Percentiles rank a stretch among this genome's conserved stretches.
Conservation (phyloP, 2,329 filamentous ascomycete species). For the Zasmidium citrigriseum region DNA sequence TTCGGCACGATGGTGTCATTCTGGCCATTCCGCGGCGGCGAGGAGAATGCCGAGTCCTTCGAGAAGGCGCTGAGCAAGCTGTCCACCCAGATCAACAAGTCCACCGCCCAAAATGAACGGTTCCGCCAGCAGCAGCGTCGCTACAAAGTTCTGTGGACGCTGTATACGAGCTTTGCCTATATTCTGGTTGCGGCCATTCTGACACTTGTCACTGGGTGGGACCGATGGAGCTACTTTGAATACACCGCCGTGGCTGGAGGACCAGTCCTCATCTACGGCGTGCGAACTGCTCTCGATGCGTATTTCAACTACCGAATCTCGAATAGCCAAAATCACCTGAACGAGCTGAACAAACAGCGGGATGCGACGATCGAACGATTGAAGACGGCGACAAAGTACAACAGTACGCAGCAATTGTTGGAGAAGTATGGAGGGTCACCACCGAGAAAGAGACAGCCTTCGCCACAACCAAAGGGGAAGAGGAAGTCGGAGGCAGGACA, state of each 20-base stretch:
- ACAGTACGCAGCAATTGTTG: conserved; percentile 87
- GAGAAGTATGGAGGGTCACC: conserved; percentile 86
- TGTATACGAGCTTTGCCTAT: conserved; percentile 90
- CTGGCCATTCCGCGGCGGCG: conserved; percentile 86
- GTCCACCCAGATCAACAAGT: conserved; percentile 76
- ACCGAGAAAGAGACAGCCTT: conserved; percentile 30
- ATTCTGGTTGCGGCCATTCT: conserved; percentile 82
- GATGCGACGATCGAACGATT: conserved; percentile 88
- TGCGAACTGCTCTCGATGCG: conserved; percentile 65
- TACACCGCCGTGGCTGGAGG: conserved; percentile 77
- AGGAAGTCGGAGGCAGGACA: conserved; percentile 24
- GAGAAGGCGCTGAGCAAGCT: conserved; percentile 86
- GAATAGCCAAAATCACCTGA: conserved; percentile 66
- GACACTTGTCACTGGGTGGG: conserved; percentile 79
- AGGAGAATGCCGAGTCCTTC: conserved; percentile 81
- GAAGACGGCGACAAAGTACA: conserved; percentile 93
- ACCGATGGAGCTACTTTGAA: conserved; percentile 73
- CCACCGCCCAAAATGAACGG: conserved; percentile 71
- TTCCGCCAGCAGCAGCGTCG: conserved; percentile 73
- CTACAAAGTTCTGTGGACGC: conserved; percentile 80
- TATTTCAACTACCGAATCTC: conserved; percentile 83
- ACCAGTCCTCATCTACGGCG: conserved; percentile 70
- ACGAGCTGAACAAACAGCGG: conserved; percentile 75
- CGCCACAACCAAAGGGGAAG: conserved; percentile 39
- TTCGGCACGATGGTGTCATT: conserved; percentile 70